phyloP scores from a whole-genome alignment of 2,329 filamentous ascomycete genomes.

The Penicillium rolfsii region DNA sequence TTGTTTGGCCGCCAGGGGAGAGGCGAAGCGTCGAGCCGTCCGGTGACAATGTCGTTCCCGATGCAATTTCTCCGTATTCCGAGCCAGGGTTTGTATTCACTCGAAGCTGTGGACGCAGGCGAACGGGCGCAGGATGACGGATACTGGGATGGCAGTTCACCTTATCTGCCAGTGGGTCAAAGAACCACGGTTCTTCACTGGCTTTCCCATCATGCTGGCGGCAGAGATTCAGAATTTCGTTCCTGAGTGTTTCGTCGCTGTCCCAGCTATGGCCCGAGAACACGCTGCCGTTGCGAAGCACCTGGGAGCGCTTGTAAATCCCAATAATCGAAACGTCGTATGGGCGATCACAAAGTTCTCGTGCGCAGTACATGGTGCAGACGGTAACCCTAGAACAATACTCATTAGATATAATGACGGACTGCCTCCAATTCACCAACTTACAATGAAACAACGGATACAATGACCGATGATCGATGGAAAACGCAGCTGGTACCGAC shows the following conservation, averaged over 20 bases:
- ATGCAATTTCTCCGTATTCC: constrained; percentile 35
- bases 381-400: constrained; percentile 34
- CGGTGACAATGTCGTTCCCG: constrained; percentile 33
- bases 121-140: constrained; percentile 36
- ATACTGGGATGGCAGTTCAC: constrained; percentile 36
- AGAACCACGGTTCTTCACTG: constrained; percentile 29
- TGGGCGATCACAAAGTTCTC: constrained; percentile 42
- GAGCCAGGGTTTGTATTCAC: constrained; percentile 36
- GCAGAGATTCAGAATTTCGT: constrained; percentile 44
- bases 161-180: constrained; percentile 32
- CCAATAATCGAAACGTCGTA: constrained; percentile 45
- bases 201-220: constrained; percentile 40
- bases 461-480: constrained; percentile 39
- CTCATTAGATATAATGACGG: constrained; percentile 1
- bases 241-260: constrained; percentile 42
- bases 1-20: constrained; percentile 26
- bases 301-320: constrained; percentile 33
- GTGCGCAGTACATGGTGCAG: constrained; percentile 43
- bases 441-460: constrained; percentile 43
- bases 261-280: constrained; percentile 40
- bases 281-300: constrained; percentile 35
- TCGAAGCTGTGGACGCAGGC: constrained; percentile 36
- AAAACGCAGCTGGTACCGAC: constrained; percentile 43
- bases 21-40: constrained; percentile 23
- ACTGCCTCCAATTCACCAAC: constrained; percentile 8